phyloP scores from a whole-genome alignment of 2,329 filamentous ascomycete species.

The Colletotrichum sansevieriae region DNA sequence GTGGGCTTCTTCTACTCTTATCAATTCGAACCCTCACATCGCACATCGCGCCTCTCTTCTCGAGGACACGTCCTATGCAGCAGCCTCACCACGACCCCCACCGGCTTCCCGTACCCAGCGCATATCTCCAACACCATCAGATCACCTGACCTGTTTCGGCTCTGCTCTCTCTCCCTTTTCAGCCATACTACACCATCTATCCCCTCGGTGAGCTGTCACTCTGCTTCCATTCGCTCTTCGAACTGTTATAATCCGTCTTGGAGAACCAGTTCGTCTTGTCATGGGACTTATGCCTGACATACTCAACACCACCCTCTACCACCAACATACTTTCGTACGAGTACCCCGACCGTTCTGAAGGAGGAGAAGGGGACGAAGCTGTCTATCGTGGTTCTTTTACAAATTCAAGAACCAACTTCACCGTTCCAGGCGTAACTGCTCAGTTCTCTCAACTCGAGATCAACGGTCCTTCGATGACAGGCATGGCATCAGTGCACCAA shows the following conservation, averaged over 20 bases:
- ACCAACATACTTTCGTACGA: conserved; percentile 36
- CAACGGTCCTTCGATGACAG: conserved; percentile 15
- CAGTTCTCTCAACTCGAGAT: conserved; percentile 38
- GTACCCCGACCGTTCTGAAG: conserved; percentile 23
- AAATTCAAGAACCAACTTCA: conserved; percentile 5
- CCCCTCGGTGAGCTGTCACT: conserved; percentile 28
- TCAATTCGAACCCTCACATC: conserved; percentile 20
- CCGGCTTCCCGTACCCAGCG: conserved; percentile 34
- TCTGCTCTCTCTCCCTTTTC: conserved; percentile 30
- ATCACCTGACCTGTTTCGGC: conserved; percentile 39
- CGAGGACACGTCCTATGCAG: conserved; percentile 30
- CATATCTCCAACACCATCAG: conserved; percentile 33
- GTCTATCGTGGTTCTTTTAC: conserved; percentile 23
- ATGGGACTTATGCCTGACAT: conserved; percentile 35
- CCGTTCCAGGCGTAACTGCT: conserved; percentile 27
- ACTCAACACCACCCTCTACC: conserved; percentile 25
- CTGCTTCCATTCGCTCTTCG: conserved; percentile 24
- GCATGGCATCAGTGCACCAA: conserved; percentile 57
- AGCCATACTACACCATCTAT: conserved; percentile 25
- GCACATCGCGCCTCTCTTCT: conserved; percentile 30
- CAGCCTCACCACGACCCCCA: conserved; percentile 41
- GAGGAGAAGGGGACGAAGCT: conserved; percentile 40
- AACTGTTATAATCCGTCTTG: conserved; percentile 26
- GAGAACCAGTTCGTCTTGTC: conserved; percentile 31
- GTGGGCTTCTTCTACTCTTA: conserved; percentile 25